Conservation (phyloP, 495 filamentous ascomycete genomes). For the Penicillium arizonense region DNA sequence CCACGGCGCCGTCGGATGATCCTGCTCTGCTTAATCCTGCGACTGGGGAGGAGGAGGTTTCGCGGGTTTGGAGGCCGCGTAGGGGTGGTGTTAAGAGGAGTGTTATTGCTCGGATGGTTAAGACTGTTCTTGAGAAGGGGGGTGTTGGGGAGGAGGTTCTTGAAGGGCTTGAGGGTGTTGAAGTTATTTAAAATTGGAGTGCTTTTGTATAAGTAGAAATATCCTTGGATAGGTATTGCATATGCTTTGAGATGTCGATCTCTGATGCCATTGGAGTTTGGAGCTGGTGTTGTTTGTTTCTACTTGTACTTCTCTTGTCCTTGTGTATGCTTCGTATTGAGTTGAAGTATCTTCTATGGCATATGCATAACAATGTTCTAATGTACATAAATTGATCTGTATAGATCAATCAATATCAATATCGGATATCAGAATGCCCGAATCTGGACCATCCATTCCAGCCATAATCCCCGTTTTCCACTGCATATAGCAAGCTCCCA, state of each 20-base stretch:
- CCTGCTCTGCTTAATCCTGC: slow-evolving; percentile 23
- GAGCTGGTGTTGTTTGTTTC: not conserved
- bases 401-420: too few relatives aligned
- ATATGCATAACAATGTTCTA: too few relatives aligned
- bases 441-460: too few relatives aligned
- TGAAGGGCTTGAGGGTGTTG: slow-evolving; percentile 64
- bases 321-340: not conserved
- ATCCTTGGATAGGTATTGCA: too few relatives aligned
- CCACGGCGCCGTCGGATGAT: slow-evolving; percentile 31
- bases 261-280: too few relatives aligned
- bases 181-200: slow-evolving; percentile 31
- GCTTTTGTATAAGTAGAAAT: not conserved
- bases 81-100: slow-evolving; percentile 71
- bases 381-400: too few relatives aligned
- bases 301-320: not conserved
- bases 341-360: too few relatives aligned
- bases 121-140: slow-evolving; percentile 62
- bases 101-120: slow-evolving; percentile 64
- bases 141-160: slow-evolving; percentile 85
- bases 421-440: too few relatives aligned
- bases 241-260: too few relatives aligned
- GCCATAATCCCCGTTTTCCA: too few relatives aligned
- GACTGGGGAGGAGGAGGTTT: slow-evolving; percentile 52
- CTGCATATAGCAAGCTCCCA: too few relatives aligned
- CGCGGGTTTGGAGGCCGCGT: slow-evolving; percentile 77